Evolutionary conservation across 352 stramenopile species (phyloP), one percentile per base, ranked within the genome.

Genomic region (Phytophthora macrochlamydospora): DNA sequence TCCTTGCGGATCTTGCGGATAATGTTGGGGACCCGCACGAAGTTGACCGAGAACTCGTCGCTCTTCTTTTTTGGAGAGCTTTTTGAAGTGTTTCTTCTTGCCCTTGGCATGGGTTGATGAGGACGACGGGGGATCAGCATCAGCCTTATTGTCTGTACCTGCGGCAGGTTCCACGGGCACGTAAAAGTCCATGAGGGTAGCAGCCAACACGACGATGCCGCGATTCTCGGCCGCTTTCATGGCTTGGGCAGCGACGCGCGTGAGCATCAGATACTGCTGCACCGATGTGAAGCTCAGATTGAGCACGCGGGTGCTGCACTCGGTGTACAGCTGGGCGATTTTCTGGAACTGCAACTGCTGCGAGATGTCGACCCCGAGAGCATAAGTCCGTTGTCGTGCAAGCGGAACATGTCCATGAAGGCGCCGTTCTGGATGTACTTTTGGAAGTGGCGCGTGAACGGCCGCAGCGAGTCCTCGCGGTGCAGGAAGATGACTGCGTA

Each of bases 401-500:
- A 56, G 38, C 78, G 71, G 43, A 93, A 85, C 85, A 95, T 93
- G 56, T 85, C 74, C 78, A 95, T 90, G 60, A 95, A 93, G 43
- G 81, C 83, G 51, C 84, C 87, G 35, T 90, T 90, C 54, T 87
- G 73, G 30, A 95, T 90, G 65, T 88, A 93, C 70, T 85, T 85
- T 49, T 92, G 80, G 59, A 95, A 94, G 54, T 95, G 85, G 35
- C 87, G 85, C 59, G 86, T 91, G 51, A 95, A 95, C 11, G 87
- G 87, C 60, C 84, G 78, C 49, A 92, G 69, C 56, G 87, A 95
- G 59, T 90, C 79, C 45, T 92, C 73, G 32, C 87, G 82, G 57
- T 92, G 79, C 45, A 95, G 56, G 53, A 93, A 94, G 51, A 95
- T 91, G 43, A 95, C 87, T 1, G 85, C 85, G 51, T 95, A 95